These are phyloP conservation scores for Claviceps paspali DNA, from an alignment of 2,329 filamentous ascomycete genomes.

Conservation along the genomic window DNA sequence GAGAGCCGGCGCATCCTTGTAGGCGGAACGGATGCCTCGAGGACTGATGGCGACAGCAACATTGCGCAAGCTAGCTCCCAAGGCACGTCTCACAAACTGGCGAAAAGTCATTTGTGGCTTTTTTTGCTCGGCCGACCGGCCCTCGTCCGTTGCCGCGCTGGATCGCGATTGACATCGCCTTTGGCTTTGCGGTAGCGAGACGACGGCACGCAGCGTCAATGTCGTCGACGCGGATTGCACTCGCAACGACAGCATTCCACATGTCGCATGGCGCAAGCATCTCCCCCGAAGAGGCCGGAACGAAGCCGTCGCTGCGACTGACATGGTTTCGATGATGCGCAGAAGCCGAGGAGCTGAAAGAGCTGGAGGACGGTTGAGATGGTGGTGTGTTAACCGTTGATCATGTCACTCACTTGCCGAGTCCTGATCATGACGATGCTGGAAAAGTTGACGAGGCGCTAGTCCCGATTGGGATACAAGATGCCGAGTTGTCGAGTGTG, in stretches of 20 bases:
- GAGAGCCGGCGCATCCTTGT: conserved; percentile 16
- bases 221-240: conserved; percentile 14
- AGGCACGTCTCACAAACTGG: conserved; percentile 14
- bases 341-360: too few species aligned
- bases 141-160: conserved; percentile 7
- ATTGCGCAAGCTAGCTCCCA: conserved; percentile 20
- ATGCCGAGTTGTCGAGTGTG: conserved; percentile 5
- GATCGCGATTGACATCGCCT: conserved; percentile 17
- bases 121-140: conserved; percentile 8
- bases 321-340: conserved; percentile 13
- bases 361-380: too few species aligned
- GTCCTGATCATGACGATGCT: neutral
- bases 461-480: conserved; percentile 7
- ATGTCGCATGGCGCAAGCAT: conserved; percentile 15
- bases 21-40: conserved; percentile 19
- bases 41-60: conserved; percentile 19
- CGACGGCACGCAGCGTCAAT: conserved; percentile 15
- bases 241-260: conserved; percentile 19
- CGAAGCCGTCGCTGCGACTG: conserved; percentile 18
- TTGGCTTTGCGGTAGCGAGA: conserved; percentile 14
- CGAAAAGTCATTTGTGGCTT: conserved; percentile 18
- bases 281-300: conserved; percentile 17
- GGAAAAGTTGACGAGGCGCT: conserved; percentile 1
- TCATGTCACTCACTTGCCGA: neutral
- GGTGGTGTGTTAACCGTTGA: too few species aligned